A percentile compares a stretch with the other conserved stretches of the same genome.
Evolutionary conservation across 148 eudicot species (phyloP).

Genomic region (Chenopodium formosanum): DNA sequence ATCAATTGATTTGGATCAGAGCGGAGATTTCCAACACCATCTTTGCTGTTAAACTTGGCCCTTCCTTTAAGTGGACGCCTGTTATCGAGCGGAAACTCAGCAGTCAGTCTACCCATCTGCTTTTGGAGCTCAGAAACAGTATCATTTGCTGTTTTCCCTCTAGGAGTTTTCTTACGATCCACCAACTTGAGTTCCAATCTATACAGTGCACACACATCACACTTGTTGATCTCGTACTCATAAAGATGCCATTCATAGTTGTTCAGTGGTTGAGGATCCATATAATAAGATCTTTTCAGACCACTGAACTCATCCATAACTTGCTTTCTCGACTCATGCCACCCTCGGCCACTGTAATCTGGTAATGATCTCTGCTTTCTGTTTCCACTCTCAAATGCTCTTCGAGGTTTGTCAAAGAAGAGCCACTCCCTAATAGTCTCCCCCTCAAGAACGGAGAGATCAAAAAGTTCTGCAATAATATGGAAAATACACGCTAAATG

Average conservation of each 20-base stretch:
- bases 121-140: conserved; percentile 91
- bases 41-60: conserved; percentile 48
- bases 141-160: conserved; percentile 65
- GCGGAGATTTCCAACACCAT: conserved; percentile 38
- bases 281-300: conserved; percentile 88
- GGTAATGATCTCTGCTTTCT: conserved; percentile 94
- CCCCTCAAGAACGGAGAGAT: conserved; percentile 72
- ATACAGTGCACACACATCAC: conserved; percentile 78
- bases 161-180: conserved; percentile 71
- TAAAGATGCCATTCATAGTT: conserved; percentile 93
- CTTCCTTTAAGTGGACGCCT: conserved; percentile 61
- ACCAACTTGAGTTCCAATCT: conserved; percentile 84
- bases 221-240: conserved; percentile 81
- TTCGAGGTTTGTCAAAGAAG: conserved; percentile 94
- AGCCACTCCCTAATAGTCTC: conserved; percentile 97
- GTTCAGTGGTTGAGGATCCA: conserved; percentile 95
- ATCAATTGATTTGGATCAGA: conserved; percentile 37
- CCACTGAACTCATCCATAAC: conserved; percentile 86
- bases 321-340: conserved; percentile 99
- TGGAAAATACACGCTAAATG: neutral
- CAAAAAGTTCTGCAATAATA: conserved; percentile 77
- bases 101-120: conserved; percentile 90
- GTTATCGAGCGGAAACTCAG: conserved; percentile 72
- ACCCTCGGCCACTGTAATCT: conserved; percentile 95
- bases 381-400: conserved; percentile 97